Conservation (phyloP, 768 basidiomycete species). For the Multifurca ochricompacta region DNA sequence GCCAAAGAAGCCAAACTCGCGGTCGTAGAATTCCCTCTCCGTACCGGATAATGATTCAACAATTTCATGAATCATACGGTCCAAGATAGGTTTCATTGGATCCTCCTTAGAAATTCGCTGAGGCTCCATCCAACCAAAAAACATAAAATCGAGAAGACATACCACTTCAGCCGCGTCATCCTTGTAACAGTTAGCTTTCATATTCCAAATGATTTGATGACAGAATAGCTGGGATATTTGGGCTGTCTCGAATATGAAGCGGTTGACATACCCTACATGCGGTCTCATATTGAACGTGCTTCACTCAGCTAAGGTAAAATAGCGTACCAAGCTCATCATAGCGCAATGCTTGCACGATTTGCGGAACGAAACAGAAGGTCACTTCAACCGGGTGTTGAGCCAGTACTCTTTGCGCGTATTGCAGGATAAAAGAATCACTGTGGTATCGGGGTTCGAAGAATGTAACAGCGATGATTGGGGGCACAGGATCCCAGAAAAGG, state of each 20-base stretch:
- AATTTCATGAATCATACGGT: conserved; percentile 72
- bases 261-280: conserved; percentile 75
- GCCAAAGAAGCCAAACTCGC: conserved; percentile 92
- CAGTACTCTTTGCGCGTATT: conserved; percentile 93
- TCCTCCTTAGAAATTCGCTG: conserved; percentile 55
- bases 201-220: conserved; percentile 99
- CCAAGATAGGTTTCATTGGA: conserved; percentile 93
- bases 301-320: neutral
- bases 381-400: conserved; percentile 91
- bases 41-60: conserved; percentile 83
- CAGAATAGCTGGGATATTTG: conserved; percentile 97
- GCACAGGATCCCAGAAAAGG: conserved; percentile 80
- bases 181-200: conserved; percentile 97
- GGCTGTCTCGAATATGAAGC: conserved; percentile 94
- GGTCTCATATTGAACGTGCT: neutral
- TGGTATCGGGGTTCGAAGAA: conserved; percentile 82
- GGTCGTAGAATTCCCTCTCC: conserved; percentile 82
- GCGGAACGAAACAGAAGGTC: conserved; percentile 98
- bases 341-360: conserved; percentile 93
- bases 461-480: conserved; percentile 72
- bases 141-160: conserved; percentile 22
- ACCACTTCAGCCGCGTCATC: conserved; percentile 85
- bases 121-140: neutral
- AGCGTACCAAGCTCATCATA: conserved; percentile 75
- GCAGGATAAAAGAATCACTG: conserved; percentile 77